Conservation (phyloP, 352 stramenopile genomes). For the Pythium brachiatum region DNA sequence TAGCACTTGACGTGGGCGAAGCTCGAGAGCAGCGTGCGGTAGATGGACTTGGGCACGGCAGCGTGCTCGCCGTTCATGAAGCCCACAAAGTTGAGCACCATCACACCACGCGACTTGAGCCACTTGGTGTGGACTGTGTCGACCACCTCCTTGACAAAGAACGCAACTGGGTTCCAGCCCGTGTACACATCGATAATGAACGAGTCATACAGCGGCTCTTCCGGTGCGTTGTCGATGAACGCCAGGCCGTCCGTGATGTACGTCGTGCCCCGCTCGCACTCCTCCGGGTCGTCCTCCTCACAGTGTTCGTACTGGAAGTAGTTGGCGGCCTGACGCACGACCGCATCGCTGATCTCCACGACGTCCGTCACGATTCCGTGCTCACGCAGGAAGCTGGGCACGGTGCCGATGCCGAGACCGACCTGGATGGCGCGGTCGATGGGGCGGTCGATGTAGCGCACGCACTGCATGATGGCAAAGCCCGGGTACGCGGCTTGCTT, state of each 20-base stretch:
- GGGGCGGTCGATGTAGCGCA: slow-evolving; percentile 46
- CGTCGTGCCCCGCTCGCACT: slow-evolving; percentile 50
- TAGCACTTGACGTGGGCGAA: slow-evolving; percentile 69
- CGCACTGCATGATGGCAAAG: slow-evolving; percentile 82
- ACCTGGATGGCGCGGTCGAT: slow-evolving; percentile 54
- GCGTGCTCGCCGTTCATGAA: slow-evolving; percentile 51
- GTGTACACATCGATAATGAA: slow-evolving; percentile 75
- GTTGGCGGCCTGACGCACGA: slow-evolving; percentile 57
- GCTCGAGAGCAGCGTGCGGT: slow-evolving; percentile 61
- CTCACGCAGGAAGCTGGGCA: slow-evolving; percentile 62
- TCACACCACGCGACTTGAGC: slow-evolving; percentile 49
- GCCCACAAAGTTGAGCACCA: slow-evolving; percentile 81
- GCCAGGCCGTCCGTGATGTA: slow-evolving; percentile 64
- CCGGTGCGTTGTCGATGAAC: slow-evolving; percentile 46
- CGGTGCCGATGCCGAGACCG: slow-evolving; percentile 66
- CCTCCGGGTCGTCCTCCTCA: slow-evolving; percentile 32
- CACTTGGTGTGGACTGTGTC: slow-evolving; percentile 45
- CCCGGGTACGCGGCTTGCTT: slow-evolving; percentile 68
- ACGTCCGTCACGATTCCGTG: slow-evolving; percentile 69
- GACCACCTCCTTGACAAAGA: slow-evolving; percentile 67
- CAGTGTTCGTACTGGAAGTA: slow-evolving; percentile 77
- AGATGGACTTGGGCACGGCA: slow-evolving; percentile 62
- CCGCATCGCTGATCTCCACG: slow-evolving; percentile 68
- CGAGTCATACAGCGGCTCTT: slow-evolving; percentile 43
- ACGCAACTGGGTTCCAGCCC: slow-evolving; percentile 63